Evolutionary conservation across 2,329 filamentous ascomycete genomes (phyloP), one percentile per base, ranked within the genome.

Genomic region (Didymella glomerata): DNA sequence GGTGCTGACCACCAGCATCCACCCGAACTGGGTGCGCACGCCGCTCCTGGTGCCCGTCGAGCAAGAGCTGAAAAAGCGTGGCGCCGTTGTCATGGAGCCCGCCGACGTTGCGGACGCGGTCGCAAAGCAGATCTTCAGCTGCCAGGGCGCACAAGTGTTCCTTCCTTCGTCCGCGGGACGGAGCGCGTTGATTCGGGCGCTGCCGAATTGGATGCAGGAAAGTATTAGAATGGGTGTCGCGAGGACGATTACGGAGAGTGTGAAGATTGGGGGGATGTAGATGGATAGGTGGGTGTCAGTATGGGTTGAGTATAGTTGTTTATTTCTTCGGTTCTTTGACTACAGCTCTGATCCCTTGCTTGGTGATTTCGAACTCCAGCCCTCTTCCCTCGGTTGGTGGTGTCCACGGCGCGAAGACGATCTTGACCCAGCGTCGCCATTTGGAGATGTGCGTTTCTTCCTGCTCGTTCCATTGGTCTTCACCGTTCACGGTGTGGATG

Each of bases 351-450:
- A 76, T 61, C 0, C 75, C 75, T 28, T 62, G 69, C 48, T 62
- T 66, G 20, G 63, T 24, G 56, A 97, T 88, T 75, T 93, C 89
- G 76, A 93, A 96, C 70, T 91, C 88, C 4, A 89, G 82, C 14
- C 85, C 86, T 70, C 52, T 83, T 63, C 11, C 83, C 80, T 51
- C 82, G 74, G 16, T 85, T 80, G 61, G 83, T 2, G 80, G 78
- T 4, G 85, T 85, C 85, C 96, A 95, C 1, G 91, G 86, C 48
- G 92, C 90, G 80, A 97, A 98, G 1, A 96, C 94, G 9, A 98
- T 86, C 76, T 93, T 96, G 83, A 96, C 88, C 82, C 87, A 92
- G 58, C 94, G 82, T 63, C 85, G 84, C 87, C 90, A 93, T 32
- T 80, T 83, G 56, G 79, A 83, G 25, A 89, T 77, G 9, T 83